Conservation (phyloP, 2,329 filamentous ascomycete species). For the Fusarium stilboides region DNA sequence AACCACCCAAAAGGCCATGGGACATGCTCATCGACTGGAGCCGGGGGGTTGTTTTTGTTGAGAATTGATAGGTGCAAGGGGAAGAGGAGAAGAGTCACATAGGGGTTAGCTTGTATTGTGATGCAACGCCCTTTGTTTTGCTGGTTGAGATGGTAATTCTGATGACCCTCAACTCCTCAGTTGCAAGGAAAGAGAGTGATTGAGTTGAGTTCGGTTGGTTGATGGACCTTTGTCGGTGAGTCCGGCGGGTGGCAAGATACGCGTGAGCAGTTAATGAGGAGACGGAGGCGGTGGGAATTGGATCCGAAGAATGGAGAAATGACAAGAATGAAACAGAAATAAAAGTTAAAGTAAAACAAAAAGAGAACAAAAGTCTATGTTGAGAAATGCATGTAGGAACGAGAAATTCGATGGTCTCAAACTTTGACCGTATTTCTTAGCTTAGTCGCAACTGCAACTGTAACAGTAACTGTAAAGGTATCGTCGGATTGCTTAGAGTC, state of each 20-base stretch:
- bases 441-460: too few species aligned
- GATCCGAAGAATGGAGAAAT: slow-evolving; percentile 29
- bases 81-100: slow-evolving; percentile 30
- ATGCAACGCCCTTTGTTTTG: background rate
- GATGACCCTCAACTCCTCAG: background rate
- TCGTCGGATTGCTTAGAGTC: too few species aligned
- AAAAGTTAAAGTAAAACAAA: background rate
- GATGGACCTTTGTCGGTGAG: slow-evolving; percentile 39
- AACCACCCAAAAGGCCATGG: slow-evolving; percentile 60
- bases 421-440: slow-evolving; percentile 40
- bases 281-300: slow-evolving; percentile 26
- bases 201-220: slow-evolving; percentile 9
- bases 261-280: slow-evolving; percentile 39
- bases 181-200: slow-evolving; percentile 12
- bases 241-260: slow-evolving; percentile 38
- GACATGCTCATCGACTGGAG: slow-evolving; percentile 54
- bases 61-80: slow-evolving; percentile 30
- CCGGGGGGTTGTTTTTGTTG: slow-evolving; percentile 34
- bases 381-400: slow-evolving; percentile 27
- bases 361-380: slow-evolving; percentile 21
- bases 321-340: slow-evolving; percentile 17
- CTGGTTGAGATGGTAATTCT: background rate
- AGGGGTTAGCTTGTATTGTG: slow-evolving; percentile 5
- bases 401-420: slow-evolving; percentile 14
- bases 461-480: background rate